Percentiles rank a stretch among this genome's conserved stretches.
Evolutionary conservation across 805 yeast species (phyloP).

Genomic region (Ogataea saltuana): DNA sequence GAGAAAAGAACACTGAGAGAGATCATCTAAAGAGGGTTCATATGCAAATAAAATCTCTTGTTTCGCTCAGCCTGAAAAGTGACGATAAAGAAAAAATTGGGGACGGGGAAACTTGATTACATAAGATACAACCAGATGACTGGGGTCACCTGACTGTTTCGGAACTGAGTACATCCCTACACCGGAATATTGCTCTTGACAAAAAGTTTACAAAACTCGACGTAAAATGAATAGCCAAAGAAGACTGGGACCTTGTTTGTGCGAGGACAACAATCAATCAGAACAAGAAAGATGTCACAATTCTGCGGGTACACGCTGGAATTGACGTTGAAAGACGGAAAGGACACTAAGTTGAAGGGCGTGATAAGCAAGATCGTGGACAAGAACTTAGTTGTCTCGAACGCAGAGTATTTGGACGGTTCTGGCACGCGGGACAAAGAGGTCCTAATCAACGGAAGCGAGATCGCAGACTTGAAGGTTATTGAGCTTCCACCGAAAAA

Average conservation of each 20-base stretch:
- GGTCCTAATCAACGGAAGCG: slow-evolving; percentile 35
- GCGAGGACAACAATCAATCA: too few species aligned
- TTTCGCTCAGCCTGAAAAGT: too few species aligned
- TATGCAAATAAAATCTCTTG: background rate
- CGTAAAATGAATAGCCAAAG: too few species aligned
- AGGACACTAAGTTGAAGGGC: slow-evolving; percentile 28
- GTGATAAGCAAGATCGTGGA: slow-evolving; percentile 27
- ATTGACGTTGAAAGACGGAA: slow-evolving; percentile 42
- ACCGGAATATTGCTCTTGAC: too few species aligned
- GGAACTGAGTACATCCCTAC: too few species aligned
- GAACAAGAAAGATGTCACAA: slow-evolving; percentile 35
- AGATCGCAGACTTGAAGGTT: slow-evolving; percentile 57
- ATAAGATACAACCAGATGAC: too few species aligned
- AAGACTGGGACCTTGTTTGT: too few species aligned
- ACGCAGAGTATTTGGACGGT: slow-evolving; percentile 36
- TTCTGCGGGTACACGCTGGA: slow-evolving; percentile 50
- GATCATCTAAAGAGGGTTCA: background rate
- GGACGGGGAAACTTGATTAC: too few species aligned
- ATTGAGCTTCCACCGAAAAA: slow-evolving; percentile 48
- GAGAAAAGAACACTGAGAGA: background rate
- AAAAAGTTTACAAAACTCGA: too few species aligned
- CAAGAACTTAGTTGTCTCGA: slow-evolving; percentile 30
- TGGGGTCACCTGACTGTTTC: too few species aligned
- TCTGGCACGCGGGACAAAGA: slow-evolving; percentile 23
- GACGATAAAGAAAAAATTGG: too few species aligned